Evolutionary conservation across 2,329 filamentous ascomycete species (phyloP).

Genomic region (Rutstroemia sp.): DNA sequence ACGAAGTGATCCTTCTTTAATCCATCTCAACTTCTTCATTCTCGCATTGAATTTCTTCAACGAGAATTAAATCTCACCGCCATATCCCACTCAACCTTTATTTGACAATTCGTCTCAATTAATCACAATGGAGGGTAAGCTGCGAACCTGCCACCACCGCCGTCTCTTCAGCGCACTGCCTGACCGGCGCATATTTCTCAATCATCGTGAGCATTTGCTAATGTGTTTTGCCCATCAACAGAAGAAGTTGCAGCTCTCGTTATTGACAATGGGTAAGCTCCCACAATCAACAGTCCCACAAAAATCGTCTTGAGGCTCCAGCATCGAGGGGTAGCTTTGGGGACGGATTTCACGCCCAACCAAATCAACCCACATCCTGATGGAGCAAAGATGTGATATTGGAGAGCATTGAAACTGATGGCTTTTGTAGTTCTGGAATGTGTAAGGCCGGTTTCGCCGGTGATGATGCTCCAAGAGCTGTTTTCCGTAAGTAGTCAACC

Average conservation of each 20-base stretch:
- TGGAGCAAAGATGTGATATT: slow-evolving; percentile 7
- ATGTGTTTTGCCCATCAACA: slow-evolving; percentile 38
- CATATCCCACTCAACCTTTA: slow-evolving; percentile 8
- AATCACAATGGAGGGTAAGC: slow-evolving; percentile 35
- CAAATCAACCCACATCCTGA: slow-evolving; percentile 9
- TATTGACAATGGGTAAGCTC: slow-evolving; percentile 99
- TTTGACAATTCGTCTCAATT: slow-evolving; percentile 30
- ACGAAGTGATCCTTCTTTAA: slow-evolving; percentile 7
- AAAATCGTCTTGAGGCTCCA: slow-evolving; percentile 9
- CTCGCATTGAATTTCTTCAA: not conserved
- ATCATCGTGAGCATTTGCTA: slow-evolving; percentile 19
- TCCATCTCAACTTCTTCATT: slow-evolving; percentile 1
- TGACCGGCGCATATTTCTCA: slow-evolving; percentile 15
- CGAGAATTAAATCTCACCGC: slow-evolving; percentile 7
- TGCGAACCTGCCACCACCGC: slow-evolving; percentile 1
- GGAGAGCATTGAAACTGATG: slow-evolving; percentile 18
- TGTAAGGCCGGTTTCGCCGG: slow-evolving; percentile 99
- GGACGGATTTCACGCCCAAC: slow-evolving; percentile 1
- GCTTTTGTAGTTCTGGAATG: slow-evolving; percentile 84
- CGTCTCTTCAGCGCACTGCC: not conserved
- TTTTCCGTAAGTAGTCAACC: slow-evolving; percentile 84
- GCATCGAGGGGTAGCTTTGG: slow-evolving; percentile 19
- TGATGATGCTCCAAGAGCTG: slow-evolving; percentile 99
- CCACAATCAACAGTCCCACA: slow-evolving; percentile 25
- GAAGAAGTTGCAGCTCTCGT: slow-evolving; percentile 99